A percentile compares a stretch with the other conserved stretches of the same genome.
Conservation (phyloP, 225 moss, liverwort and hornwort genomes). For the Sphagnum contortum region DNA sequence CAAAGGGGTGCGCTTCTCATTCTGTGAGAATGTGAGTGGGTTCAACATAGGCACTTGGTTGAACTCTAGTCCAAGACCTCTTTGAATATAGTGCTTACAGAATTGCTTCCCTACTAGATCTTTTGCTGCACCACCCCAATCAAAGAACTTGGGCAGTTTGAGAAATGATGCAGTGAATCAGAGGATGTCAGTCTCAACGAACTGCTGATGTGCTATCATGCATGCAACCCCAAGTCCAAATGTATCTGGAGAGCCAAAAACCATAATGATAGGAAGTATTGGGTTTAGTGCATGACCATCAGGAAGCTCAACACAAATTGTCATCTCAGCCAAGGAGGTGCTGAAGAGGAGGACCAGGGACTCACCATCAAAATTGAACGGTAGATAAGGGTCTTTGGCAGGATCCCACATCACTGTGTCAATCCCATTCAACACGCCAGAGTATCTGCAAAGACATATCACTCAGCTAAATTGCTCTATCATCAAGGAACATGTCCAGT, state of each 20-base stretch:
- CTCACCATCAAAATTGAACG: slow-evolving; percentile 24
- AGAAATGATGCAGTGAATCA: too few relatives aligned
- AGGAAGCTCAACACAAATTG: too few relatives aligned
- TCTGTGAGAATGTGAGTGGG: neutral
- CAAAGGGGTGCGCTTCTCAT: slow-evolving; percentile 18
- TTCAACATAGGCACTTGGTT: slow-evolving; percentile 13
- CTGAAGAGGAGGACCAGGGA: neutral
- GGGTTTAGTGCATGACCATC: too few relatives aligned
- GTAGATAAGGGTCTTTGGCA: slow-evolving; percentile 22
- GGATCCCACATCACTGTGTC: slow-evolving; percentile 38
- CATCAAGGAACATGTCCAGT: too few relatives aligned
- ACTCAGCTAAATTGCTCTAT: neutral
- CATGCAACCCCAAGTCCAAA: too few relatives aligned
- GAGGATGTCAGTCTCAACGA: too few relatives aligned
- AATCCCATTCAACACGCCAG: slow-evolving; percentile 35
- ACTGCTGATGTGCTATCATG: too few relatives aligned
- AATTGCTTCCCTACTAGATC: slow-evolving; percentile 26
- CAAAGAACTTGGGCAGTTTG: neutral
- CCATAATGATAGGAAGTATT: too few relatives aligned
- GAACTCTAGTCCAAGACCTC: slow-evolving; percentile 27
- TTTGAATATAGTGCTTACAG: slow-evolving; percentile 34
- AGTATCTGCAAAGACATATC: slow-evolving; percentile 15
- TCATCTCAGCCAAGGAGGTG: too few relatives aligned
- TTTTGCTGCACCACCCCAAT: slow-evolving; percentile 17
- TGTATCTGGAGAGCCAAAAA: too few relatives aligned